These are phyloP conservation scores for Cercophora newfieldiana DNA, from an alignment of 495 filamentous ascomycete species.

Conservation along the genomic window DNA sequence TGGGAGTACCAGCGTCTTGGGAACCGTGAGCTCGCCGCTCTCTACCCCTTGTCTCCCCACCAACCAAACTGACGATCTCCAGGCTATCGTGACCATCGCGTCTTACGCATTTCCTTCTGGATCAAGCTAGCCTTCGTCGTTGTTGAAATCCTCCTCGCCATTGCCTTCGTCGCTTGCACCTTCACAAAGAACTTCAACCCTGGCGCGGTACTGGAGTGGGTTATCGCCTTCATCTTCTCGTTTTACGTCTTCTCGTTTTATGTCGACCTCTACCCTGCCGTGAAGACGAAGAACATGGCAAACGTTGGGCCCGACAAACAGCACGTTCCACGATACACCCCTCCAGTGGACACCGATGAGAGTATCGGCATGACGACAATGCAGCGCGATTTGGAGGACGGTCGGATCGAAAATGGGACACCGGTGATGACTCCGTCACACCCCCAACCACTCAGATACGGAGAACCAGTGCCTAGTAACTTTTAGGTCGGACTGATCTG, in stretches of 20 bases:
- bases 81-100: slow-evolving; percentile 69
- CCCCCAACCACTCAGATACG: background rate
- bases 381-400: slow-evolving; percentile 9
- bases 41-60: background rate
- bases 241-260: slow-evolving; percentile 88
- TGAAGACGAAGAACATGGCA: slow-evolving; percentile 53
- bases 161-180: slow-evolving; percentile 57
- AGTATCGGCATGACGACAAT: background rate
- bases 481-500: background rate
- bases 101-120: slow-evolving; percentile 76
- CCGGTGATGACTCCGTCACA: background rate
- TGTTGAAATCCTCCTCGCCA: slow-evolving; percentile 72
- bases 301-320: background rate
- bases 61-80: slow-evolving; percentile 8
- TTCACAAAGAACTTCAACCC: slow-evolving; percentile 48
- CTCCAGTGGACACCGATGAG: background rate
- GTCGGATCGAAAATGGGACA: slow-evolving; percentile 1
- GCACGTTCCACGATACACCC: background rate
- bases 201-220: slow-evolving; percentile 68
- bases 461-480: background rate
- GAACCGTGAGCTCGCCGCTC: slow-evolving; percentile 47
- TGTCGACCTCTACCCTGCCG: slow-evolving; percentile 81
- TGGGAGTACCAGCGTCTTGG: slow-evolving; percentile 85
- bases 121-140: slow-evolving; percentile 81
- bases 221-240: slow-evolving; percentile 85